phyloP scores from a whole-genome alignment of 2,329 filamentous ascomycete genomes.

The Scorias spongiosa region DNA sequence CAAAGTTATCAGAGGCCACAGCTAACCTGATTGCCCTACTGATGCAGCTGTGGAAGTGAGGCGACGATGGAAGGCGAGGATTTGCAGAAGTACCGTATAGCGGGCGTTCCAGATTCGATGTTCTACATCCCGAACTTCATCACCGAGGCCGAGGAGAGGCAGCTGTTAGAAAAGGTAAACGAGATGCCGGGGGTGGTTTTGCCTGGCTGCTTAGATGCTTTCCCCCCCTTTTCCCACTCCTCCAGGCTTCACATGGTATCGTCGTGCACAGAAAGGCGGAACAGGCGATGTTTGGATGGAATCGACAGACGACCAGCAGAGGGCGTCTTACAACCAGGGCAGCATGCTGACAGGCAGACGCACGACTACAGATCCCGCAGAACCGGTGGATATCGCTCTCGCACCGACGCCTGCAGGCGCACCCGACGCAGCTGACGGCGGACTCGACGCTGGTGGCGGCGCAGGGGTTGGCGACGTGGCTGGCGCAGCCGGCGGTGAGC shows the following conservation, averaged over 20 bases:
- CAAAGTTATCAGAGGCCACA: no score
- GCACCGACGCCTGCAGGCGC: conserved; percentile 80
- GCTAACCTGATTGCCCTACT: no score
- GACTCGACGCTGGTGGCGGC: conserved; percentile 59
- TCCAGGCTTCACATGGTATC: neutral
- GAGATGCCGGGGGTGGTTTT: neutral
- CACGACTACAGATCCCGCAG: conserved; percentile 25
- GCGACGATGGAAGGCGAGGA: neutral
- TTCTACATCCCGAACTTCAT: conserved; percentile 86
- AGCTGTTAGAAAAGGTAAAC: conserved; percentile 54
- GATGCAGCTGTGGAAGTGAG: no score
- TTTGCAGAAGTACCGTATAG: conserved; percentile 25
- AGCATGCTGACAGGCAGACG: no score
- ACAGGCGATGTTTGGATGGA: no score
- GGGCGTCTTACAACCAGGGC: no score
- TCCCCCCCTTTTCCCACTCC: neutral
- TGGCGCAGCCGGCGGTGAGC: conserved; percentile 52
- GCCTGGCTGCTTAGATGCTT: neutral
- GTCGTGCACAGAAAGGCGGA: no score
- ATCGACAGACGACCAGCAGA: no score
- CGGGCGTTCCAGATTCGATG: conserved; percentile 44
- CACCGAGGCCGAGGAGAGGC: conserved; percentile 53
- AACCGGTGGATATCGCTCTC: conserved; percentile 70
- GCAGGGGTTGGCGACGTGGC: conserved; percentile 56
- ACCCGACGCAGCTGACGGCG: conserved; percentile 69